phyloP scores from a whole-genome alignment of 148 eudicot genomes.

The Oxyria digyna region DNA sequence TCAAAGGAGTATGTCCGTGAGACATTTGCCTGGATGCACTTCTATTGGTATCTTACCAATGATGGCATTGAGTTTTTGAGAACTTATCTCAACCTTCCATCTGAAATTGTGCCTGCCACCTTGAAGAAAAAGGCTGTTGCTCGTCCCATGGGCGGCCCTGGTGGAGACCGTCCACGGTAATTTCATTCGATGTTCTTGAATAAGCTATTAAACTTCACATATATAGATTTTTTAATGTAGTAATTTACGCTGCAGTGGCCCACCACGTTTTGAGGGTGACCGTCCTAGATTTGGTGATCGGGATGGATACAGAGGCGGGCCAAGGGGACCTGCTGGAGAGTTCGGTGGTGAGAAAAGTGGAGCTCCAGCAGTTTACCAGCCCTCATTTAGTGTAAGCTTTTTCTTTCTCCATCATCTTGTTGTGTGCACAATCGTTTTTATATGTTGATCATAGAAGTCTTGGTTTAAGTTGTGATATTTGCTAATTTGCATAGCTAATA shows the following conservation, averaged over 20 bases:
- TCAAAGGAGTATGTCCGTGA: slow-evolving; percentile 79
- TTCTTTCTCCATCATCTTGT: neutral
- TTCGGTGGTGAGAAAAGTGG: slow-evolving; percentile 86
- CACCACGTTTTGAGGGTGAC: slow-evolving; percentile 76
- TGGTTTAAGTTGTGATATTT: too few species aligned
- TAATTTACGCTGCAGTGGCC: slow-evolving; percentile 35
- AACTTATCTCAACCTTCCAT: slow-evolving; percentile 83
- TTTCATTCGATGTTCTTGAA: neutral
- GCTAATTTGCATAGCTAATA: too few species aligned
- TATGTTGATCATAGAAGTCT: too few species aligned
- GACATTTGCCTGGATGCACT: slow-evolving; percentile 98
- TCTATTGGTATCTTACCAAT: slow-evolving; percentile 83
- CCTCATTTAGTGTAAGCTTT: slow-evolving; percentile 51
- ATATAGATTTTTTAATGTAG: neutral
- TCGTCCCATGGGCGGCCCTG: slow-evolving; percentile 65
- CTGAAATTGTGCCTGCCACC: slow-evolving; percentile 85
- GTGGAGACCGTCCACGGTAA: slow-evolving; percentile 90
- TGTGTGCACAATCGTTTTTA: too few species aligned
- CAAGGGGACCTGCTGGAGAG: slow-evolving; percentile 69
- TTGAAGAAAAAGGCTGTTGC: slow-evolving; percentile 80
- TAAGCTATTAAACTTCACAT: neutral
- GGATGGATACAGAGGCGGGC: slow-evolving; percentile 70
- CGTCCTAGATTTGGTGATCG: slow-evolving; percentile 72
- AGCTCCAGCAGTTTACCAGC: slow-evolving; percentile 81
- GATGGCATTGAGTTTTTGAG: slow-evolving; percentile 89